Percentiles rank a stretch among this genome's conserved stretches.
Evolutionary conservation across 768 basidiomycete species (phyloP).

Genomic region (Cystofilobasidium macerans): DNA sequence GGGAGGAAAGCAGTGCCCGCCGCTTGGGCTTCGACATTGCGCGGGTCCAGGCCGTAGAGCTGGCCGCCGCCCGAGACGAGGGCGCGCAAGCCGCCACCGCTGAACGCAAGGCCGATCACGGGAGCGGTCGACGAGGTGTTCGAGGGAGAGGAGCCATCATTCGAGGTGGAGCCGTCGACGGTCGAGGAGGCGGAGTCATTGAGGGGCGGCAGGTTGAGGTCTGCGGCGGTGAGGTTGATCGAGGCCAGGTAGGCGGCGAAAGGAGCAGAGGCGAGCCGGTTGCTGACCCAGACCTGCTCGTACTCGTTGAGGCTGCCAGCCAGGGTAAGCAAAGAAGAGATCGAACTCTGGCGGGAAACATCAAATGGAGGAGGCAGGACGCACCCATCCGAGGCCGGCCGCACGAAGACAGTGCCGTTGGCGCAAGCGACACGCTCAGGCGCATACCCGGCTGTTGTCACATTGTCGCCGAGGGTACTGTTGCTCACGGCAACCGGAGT

Average conservation of each 20-base stretch:
- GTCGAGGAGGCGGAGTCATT: conserved; percentile 4
- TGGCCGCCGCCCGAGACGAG: conserved; percentile 1
- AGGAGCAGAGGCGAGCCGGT: not conserved
- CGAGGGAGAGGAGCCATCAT: no score
- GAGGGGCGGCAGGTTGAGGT: conserved; percentile 22
- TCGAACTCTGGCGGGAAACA: not conserved
- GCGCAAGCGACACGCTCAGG: not conserved
- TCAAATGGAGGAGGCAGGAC: not conserved
- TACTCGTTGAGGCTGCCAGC: not conserved
- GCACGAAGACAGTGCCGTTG: not conserved
- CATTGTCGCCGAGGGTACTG: not conserved
- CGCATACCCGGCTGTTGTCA: not conserved
- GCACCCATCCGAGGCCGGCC: not conserved
- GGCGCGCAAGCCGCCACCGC: conserved; percentile 9
- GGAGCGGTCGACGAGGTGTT: not conserved
- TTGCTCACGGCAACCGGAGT: no score
- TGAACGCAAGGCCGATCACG: not conserved
- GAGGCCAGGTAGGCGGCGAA: conserved; percentile 24
- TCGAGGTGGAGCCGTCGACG: not conserved
- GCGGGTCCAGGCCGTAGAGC: not conserved
- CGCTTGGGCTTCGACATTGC: not conserved
- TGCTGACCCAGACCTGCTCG: conserved; percentile 12
- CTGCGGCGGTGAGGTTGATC: conserved; percentile 19
- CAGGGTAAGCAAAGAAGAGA: not conserved
- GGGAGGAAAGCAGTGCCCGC: not conserved